These are phyloP conservation scores for Tulasnella sp. DNA, from an alignment of 768 basidiomycete genomes.

Conservation along the genomic window DNA sequence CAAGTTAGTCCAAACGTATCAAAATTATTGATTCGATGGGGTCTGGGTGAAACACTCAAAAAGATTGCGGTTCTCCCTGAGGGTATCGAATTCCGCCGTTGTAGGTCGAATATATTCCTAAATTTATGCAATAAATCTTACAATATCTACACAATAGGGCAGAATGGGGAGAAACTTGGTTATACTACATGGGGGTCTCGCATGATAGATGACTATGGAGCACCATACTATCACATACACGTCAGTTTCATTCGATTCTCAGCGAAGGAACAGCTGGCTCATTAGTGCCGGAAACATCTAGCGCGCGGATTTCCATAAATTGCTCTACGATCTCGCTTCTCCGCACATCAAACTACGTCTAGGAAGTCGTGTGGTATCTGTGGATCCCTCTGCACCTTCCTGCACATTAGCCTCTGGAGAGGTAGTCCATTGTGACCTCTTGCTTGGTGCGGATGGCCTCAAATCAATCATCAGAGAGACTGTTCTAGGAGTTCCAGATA, in stretches of 20 bases:
- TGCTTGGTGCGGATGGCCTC: constrained; percentile 31
- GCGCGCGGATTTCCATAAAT: constrained; percentile 39
- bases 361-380: constrained; percentile 4
- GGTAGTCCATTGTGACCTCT: constrained; percentile 11
- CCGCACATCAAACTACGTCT: constrained; percentile 4
- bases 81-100: constrained; percentile 32
- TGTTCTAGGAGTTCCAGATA: constrained; percentile 34
- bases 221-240: constrained; percentile 37
- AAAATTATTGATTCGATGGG: constrained; percentile 40
- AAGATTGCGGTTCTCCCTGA: constrained; percentile 30
- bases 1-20: constrained; percentile 44
- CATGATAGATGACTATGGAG: constrained; percentile 36
- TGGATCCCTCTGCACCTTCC: constrained; percentile 11
- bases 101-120: constrained; percentile 13
- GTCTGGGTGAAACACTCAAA: constrained; percentile 33
- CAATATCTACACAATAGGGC: constrained; percentile 26
- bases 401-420: constrained; percentile 13
- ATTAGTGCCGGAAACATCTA: not conserved
- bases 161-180: constrained; percentile 34
- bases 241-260: not conserved
- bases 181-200: constrained; percentile 30
- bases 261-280: not conserved
- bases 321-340: constrained; percentile 33
- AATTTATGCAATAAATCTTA: too few species aligned
- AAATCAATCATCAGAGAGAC: constrained; percentile 39